Evolutionary conservation across 1,284 basidiomycete genomes (phyloP), one percentile per base, ranked within the genome.

Genomic region (Garcileccinum viscosum): DNA sequence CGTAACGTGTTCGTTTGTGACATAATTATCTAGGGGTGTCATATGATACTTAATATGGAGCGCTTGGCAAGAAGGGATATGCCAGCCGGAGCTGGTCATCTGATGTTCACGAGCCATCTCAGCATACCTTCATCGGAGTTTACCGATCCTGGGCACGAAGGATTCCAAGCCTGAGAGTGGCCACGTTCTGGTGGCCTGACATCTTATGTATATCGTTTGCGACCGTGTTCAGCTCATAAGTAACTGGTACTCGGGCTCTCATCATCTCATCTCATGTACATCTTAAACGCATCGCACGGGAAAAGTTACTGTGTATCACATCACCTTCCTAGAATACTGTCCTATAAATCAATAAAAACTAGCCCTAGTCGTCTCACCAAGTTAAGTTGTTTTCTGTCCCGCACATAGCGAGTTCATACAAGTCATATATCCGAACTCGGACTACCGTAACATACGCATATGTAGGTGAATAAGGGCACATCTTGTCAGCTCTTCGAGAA

Each of bases 41-140:
- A 56, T 30, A 56, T 74, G 66, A 67, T 78, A 64, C 58, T 75
- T 1, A 71, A 67, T 7, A 75, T 78, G 75, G 76, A 74, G n/a
- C 67, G 71, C 42, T 70, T 78, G 5, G 73, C 67, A 37, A 73
- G 66, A 63, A 62, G 19, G 24, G 37, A 66, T 32, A 40, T 33
- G 15, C 27, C 47, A n/a, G 32, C 11, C 11, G 61, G 59, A 44
- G 17, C 42, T 44, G 42, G 42, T 22, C 40, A 14, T 17, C 32
- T 30, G 42, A 27, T 65, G 24, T 37, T 75, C 15, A 75, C 76
- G 5, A 76, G 65, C n/a, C 27, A 64, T 37, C 17, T 74, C n/a
- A 60, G 27, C 24, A 27, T 72, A 2, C 3, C 15, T 15, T 22
- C 30, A 14, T n/a, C 15, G 17, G 50, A 62, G 4, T 33, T 38